Base-by-base conservation (phyloP, 2,329 filamentous ascomycete species). In the Paracorniculantispora psalliotae region DNA sequence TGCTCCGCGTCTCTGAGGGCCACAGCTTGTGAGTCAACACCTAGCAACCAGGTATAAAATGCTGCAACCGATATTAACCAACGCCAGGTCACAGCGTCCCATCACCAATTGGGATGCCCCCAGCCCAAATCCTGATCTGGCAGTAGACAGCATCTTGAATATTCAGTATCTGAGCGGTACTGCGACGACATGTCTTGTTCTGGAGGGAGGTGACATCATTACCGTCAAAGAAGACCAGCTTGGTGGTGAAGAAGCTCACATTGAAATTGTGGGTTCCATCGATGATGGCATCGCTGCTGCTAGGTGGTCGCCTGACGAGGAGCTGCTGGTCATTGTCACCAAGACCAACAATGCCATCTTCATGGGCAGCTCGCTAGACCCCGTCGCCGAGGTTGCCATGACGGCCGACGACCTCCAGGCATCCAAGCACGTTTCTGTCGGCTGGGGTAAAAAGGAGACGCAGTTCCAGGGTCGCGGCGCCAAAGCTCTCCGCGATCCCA, bases 391-490 rank as follows among this genome's bases (percentile, higher is more conserved):
- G 72, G 81, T 90, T 55, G 77, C 80, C 35, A 85, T 97, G 72
- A 84, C 83, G 0, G 71, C 79, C 0, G 90, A 92, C 47, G 93
- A 96, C 73, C 82, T 96, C 63, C 89, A 89, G 66, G 84, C 86
- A n/a, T 97, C 89, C 26, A 94, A 88, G 71, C 92, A 97, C 77
- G 94, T 97, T 59, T 96, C 92, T 21, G 93, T 99, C 23, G 94
- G 94, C 52, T 99, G 94, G 94, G 94, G 94, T 61, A 97, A 97
- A 78, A 91, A 90, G 70, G 94, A 99, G 75, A 99, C 94, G 0
- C 94, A 99, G 72, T 99, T 99, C 72, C 90, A 97, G 69, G 94
- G 94, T 53, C 91, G 90, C 67, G 86, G 92, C 62, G 93, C 92
- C 59, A 86, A 85, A 75, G 92, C 92, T 21, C 78, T 97, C 63